Conservation (phyloP, 768 basidiomycete genomes). For the Leucocoprinus leucothites region DNA sequence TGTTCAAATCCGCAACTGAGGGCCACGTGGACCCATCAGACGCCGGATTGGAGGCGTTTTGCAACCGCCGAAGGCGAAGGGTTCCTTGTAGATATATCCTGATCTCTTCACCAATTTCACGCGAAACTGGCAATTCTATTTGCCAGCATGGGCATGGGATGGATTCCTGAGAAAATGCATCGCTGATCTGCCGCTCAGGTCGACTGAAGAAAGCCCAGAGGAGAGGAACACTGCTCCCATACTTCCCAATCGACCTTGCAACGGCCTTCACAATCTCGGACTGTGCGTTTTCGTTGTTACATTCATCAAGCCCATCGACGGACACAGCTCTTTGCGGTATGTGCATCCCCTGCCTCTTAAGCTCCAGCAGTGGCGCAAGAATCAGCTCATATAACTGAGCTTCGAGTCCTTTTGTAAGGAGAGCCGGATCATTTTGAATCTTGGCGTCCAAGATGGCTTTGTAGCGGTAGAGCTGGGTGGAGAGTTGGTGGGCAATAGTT, state of each 20-base stretch:
- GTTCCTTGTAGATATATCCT: background rate
- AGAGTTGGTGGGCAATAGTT: background rate
- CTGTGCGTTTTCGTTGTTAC: background rate
- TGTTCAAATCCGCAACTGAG: background rate
- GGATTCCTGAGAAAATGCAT: background rate
- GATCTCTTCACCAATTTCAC: constrained; percentile 7
- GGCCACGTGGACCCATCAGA: constrained; percentile 3
- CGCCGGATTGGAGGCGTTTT: background rate
- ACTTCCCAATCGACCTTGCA: background rate
- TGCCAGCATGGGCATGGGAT: background rate
- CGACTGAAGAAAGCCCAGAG: constrained; percentile 12
- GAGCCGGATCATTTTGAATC: background rate
- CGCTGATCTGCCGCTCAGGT: constrained; percentile 7
- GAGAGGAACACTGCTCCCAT: background rate
- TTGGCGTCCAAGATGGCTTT: background rate
- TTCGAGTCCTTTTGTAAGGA: background rate
- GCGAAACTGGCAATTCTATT: constrained; percentile 5
- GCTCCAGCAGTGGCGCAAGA: background rate
- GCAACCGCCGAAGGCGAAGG: background rate
- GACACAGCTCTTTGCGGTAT: background rate
- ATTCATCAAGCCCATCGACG: constrained; percentile 17
- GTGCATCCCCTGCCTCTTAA: background rate
- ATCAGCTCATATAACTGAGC: background rate
- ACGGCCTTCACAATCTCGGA: background rate
- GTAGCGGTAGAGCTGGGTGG: background rate